phyloP scores from a whole-genome alignment of 2,329 filamentous ascomycete species.

The Colletotrichum chlorophyti region DNA sequence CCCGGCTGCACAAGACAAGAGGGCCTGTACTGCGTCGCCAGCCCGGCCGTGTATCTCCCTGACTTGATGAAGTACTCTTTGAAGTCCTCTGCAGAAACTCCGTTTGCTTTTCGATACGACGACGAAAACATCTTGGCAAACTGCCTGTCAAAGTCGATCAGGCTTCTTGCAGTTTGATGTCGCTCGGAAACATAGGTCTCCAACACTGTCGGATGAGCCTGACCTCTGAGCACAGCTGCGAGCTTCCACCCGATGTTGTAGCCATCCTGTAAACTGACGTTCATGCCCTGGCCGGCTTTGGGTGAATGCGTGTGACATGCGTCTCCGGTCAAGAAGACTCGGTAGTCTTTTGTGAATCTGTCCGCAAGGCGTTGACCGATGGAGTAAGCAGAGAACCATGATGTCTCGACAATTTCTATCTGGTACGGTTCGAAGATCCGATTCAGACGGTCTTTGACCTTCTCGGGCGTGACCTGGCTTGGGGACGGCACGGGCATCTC shows the following conservation, averaged over 20 bases:
- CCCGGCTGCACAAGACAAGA: slow-evolving; percentile 50
- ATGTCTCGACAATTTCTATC: slow-evolving; percentile 67
- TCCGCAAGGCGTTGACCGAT: slow-evolving; percentile 78
- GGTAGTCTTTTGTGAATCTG: slow-evolving; percentile 69
- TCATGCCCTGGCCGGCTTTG: slow-evolving; percentile 82
- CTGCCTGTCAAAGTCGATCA: slow-evolving; percentile 85
- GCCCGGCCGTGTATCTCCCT: slow-evolving; percentile 65
- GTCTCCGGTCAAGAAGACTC: slow-evolving; percentile 78
- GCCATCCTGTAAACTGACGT: slow-evolving; percentile 80
- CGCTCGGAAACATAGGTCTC: slow-evolving; percentile 88
- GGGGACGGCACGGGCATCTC: slow-evolving; percentile 62
- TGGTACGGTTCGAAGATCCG: slow-evolving; percentile 59
- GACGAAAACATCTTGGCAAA: slow-evolving; percentile 88
- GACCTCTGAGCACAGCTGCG: slow-evolving; percentile 83
- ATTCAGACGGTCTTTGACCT: slow-evolving; percentile 58
- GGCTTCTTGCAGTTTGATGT: slow-evolving; percentile 81
- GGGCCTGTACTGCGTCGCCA: slow-evolving; percentile 60
- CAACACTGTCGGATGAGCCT: slow-evolving; percentile 76
- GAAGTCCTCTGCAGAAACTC: slow-evolving; percentile 56
- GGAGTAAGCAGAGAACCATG: slow-evolving; percentile 79
- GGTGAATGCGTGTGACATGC: slow-evolving; percentile 79
- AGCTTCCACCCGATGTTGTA: slow-evolving; percentile 96
- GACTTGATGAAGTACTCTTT: slow-evolving; percentile 63
- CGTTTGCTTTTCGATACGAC: slow-evolving; percentile 41
- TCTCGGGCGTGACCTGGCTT: slow-evolving; percentile 57